Percentiles rank a stretch among this genome's conserved stretches.
Evolutionary conservation across 192 early-diverging fungal genomes (phyloP).

Genomic region (Backusella tuberculispora): DNA sequence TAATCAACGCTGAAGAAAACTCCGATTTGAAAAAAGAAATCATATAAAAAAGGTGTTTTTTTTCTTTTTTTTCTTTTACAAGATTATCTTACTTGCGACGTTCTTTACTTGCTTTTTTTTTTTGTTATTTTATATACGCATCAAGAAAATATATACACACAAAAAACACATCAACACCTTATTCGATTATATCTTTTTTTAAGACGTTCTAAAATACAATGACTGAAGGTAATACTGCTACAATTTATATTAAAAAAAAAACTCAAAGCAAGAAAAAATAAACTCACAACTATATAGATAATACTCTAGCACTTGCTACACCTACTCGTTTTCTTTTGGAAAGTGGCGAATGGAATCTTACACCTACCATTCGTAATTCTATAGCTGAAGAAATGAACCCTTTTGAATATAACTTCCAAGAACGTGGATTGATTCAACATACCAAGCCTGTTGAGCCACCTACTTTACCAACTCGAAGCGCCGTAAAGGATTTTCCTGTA

Average conservation of each 20-base stretch:
- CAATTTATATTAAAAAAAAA: background rate
- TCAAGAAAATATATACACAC: background rate
- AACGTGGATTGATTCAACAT: background rate
- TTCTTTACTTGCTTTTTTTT: background rate
- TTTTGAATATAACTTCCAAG: slow-evolving; percentile 32
- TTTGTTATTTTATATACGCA: background rate
- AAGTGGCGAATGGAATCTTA: slow-evolving; percentile 38
- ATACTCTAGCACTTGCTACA: slow-evolving; percentile 24
- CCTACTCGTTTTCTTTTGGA: slow-evolving; percentile 39
- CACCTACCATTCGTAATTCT: slow-evolving; percentile 17
- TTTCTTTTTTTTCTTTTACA: background rate
- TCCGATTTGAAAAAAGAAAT: background rate
- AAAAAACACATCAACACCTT: background rate
- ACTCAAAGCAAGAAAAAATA: background rate
- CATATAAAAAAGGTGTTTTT: background rate
- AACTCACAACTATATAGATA: background rate
- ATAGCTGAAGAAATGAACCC: slow-evolving; percentile 34
- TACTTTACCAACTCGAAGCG: background rate
- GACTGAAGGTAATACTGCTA: slow-evolving; percentile 16
- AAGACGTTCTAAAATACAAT: background rate
- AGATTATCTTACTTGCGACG: no score
- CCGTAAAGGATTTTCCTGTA: no score
- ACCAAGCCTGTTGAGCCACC: background rate
- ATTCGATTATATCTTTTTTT: background rate
- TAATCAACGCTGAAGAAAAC: background rate